phyloP scores from a whole-genome alignment of 148 eudicot species.

The Camellia sinensis region DNA sequence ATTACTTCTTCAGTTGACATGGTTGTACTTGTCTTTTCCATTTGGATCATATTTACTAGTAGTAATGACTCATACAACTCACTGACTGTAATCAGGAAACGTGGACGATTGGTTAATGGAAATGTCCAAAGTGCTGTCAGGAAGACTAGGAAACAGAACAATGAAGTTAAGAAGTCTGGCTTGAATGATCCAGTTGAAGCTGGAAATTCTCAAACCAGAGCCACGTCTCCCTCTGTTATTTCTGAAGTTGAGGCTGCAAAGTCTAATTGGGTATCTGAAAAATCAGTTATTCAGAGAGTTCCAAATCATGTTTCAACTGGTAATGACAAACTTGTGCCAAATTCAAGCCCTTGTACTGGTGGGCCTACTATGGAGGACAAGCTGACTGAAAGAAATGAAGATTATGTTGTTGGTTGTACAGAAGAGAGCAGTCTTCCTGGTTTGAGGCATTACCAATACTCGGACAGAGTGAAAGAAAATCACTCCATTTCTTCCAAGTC shows the following conservation, averaged over 20 bases:
- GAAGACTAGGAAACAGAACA: slow-evolving; percentile 63
- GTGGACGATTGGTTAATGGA: slow-evolving; percentile 30
- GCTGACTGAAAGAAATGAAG: slow-evolving; percentile 24
- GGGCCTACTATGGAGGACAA: slow-evolving; percentile 19
- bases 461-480: slow-evolving; percentile 21
- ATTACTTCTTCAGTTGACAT: slow-evolving; percentile 34
- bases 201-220: slow-evolving; percentile 28
- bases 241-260: slow-evolving; percentile 32
- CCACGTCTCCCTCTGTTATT: slow-evolving; percentile 28
- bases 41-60: slow-evolving; percentile 14
- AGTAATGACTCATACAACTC: slow-evolving; percentile 29
- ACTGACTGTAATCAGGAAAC: slow-evolving; percentile 59
- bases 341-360: slow-evolving; percentile 20
- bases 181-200: slow-evolving; percentile 34
- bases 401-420: slow-evolving; percentile 18
- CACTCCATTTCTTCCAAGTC: slow-evolving; percentile 19
- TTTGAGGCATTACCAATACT: slow-evolving; percentile 16
- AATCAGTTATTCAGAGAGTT: slow-evolving; percentile 20
- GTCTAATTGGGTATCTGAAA: slow-evolving; percentile 20
- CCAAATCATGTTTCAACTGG: slow-evolving; percentile 27
- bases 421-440: slow-evolving; percentile 22
- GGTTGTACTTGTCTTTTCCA: slow-evolving; percentile 35
- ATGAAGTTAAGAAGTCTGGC: slow-evolving; percentile 47
- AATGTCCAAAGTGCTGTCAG: slow-evolving; percentile 39
- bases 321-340: slow-evolving; percentile 24